phyloP scores from a whole-genome alignment of 257 asterid genomes.

The Thymus quinquecostatus region DNA sequence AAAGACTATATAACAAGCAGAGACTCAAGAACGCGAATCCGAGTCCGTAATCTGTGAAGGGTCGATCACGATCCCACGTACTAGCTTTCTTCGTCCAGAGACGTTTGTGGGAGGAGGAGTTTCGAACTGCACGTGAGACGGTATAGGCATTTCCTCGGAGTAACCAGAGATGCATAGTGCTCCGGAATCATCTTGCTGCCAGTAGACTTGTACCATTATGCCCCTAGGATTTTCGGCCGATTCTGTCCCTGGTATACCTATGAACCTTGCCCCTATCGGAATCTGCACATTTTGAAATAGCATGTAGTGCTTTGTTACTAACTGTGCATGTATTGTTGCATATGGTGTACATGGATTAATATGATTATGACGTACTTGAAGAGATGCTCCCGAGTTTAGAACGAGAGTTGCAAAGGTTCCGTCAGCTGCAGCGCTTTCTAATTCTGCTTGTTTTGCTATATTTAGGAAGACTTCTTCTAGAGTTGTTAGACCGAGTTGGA shows the following conservation, averaged over 20 bases:
- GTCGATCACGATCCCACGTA: slow-evolving; percentile 68
- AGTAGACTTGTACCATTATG: slow-evolving; percentile 75
- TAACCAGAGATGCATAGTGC: slow-evolving; percentile 78
- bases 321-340: background rate
- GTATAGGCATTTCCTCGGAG: slow-evolving; percentile 63
- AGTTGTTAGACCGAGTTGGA: slow-evolving; percentile 88
- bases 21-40: slow-evolving; percentile 23
- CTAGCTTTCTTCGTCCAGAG: slow-evolving; percentile 37
- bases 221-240: slow-evolving; percentile 59
- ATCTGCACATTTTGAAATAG: slow-evolving; percentile 45
- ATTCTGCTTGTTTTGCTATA: slow-evolving; percentile 76
- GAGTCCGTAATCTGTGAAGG: slow-evolving; percentile 61
- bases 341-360: too few species aligned
- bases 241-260: slow-evolving; percentile 78
- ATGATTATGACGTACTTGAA: slow-evolving; percentile 46
- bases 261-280: slow-evolving; percentile 78
- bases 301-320: background rate
- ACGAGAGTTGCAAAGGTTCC: slow-evolving; percentile 61
- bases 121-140: slow-evolving; percentile 52
- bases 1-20: background rate
- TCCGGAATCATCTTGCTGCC: slow-evolving; percentile 96
- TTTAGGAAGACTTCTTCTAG: slow-evolving; percentile 87
- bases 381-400: slow-evolving; percentile 62
- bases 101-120: slow-evolving; percentile 39
- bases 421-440: slow-evolving; percentile 76